Evolutionary conservation across 1,284 basidiomycete genomes (phyloP).

Genomic region (Rhodotorula sp.): DNA sequence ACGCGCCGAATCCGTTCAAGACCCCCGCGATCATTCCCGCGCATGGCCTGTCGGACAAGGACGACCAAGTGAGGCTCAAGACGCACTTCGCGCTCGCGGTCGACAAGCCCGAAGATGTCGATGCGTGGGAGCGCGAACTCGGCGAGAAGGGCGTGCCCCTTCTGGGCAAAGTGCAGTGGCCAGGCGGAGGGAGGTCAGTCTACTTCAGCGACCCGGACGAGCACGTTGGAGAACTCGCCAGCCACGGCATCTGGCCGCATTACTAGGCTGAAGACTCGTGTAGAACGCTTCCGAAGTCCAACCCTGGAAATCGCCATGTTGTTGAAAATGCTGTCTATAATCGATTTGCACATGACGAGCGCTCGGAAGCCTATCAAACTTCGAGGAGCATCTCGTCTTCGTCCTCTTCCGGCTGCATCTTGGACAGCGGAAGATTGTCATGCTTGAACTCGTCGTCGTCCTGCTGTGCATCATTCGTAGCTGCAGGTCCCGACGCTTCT

Average conservation of each 20-base stretch:
- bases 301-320: background rate
- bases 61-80: conserved; percentile 6
- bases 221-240: conserved; percentile 34
- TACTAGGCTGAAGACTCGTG: background rate
- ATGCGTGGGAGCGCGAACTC: conserved; percentile 23
- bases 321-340: background rate
- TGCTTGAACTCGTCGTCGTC: conserved; percentile 12
- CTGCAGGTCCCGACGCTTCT: background rate
- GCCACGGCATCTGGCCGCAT: conserved; percentile 34
- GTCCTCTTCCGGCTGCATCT: conserved; percentile 35
- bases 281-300: no score
- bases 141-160: conserved; percentile 10
- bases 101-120: conserved; percentile 26
- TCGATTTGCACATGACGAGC: background rate
- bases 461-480: background rate
- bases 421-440: conserved; percentile 18
- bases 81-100: conserved; percentile 36
- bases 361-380: conserved; percentile 9
- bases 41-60: conserved; percentile 11
- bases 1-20: background rate
- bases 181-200: conserved; percentile 26
- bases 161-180: conserved; percentile 22
- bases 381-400: conserved; percentile 43
- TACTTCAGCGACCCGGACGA: conserved; percentile 31
- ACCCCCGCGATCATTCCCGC: conserved; percentile 15